phyloP scores from a whole-genome alignment of 192 early-diverging fungal genomes.

The Linnemannia zychae region DNA sequence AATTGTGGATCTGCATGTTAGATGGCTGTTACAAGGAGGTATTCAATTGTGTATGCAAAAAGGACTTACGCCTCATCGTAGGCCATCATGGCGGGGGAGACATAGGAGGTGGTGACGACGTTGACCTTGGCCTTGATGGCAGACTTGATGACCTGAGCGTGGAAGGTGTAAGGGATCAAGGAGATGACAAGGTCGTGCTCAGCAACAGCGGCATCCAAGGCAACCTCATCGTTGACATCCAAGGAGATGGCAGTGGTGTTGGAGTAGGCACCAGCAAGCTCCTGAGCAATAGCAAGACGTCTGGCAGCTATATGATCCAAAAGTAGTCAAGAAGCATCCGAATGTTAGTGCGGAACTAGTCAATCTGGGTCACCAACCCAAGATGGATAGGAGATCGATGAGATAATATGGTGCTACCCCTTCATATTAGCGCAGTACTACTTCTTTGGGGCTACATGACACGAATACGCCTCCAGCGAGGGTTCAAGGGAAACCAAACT shows the following conservation, averaged over 20 bases:
- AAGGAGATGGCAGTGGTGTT: conserved; percentile 76
- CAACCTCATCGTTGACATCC: conserved; percentile 83
- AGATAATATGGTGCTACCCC: background rate
- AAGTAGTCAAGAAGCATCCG: background rate
- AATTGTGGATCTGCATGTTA: background rate
- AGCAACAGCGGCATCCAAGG: conserved; percentile 79
- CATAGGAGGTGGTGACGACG: conserved; percentile 97
- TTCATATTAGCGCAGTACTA: background rate
- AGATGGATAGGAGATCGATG: conserved; percentile 34
- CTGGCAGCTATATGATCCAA: conserved; percentile 72
- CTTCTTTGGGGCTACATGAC: background rate
- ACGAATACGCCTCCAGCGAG: background rate
- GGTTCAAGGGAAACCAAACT: background rate
- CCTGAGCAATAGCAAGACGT: conserved; percentile 79
- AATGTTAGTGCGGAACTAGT: background rate
- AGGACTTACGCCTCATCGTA: conserved; percentile 83
- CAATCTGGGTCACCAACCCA: conserved; percentile 6
- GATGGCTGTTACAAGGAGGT: background rate
- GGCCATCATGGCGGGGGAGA: conserved; percentile 94
- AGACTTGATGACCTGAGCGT: conserved; percentile 91
- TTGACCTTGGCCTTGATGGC: conserved; percentile 93
- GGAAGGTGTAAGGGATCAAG: conserved; percentile 93
- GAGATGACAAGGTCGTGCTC: conserved; percentile 94
- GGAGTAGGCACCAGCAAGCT: conserved; percentile 72
- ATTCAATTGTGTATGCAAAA: background rate